phyloP scores from a whole-genome alignment of 768 basidiomycete species.

The Mycena filopes region DNA sequence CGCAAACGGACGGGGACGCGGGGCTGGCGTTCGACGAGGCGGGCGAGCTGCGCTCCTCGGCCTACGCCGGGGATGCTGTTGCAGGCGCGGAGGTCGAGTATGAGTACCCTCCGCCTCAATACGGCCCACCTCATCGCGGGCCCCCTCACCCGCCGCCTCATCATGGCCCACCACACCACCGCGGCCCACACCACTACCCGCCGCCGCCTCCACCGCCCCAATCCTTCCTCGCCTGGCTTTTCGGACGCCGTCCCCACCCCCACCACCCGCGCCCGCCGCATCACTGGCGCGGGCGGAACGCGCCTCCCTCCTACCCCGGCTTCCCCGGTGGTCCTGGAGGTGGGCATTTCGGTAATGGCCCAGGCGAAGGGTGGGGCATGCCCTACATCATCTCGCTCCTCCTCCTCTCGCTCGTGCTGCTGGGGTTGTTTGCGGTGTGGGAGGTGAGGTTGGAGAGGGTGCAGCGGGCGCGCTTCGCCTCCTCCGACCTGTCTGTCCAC shows the following conservation, averaged over 20 bases:
- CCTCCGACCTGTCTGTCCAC: neutral
- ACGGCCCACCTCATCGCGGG: neutral
- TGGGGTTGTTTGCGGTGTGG: constrained; percentile 71
- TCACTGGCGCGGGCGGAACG: neutral
- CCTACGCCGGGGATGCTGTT: too few relatives aligned
- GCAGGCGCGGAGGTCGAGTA: too few relatives aligned
- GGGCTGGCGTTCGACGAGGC: too few relatives aligned
- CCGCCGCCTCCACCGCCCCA: neutral
- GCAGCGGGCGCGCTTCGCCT: constrained; percentile 44
- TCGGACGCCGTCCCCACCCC: too few relatives aligned
- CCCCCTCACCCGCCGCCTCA: neutral
- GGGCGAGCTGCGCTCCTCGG: too few relatives aligned
- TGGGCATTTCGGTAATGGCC: neutral
- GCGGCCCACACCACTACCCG: neutral
- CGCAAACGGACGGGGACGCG: too few relatives aligned
- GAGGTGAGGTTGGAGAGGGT: constrained; percentile 68
- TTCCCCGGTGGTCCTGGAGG: neutral
- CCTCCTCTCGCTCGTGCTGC: constrained; percentile 66
- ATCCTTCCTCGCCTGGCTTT: neutral
- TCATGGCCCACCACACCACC: neutral
- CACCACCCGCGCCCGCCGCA: neutral
- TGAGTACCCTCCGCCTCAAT: too few relatives aligned
- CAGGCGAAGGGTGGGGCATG: constrained; percentile 60
- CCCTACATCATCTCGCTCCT: constrained; percentile 67
- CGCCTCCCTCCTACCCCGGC: neutral